Base-by-base conservation (phyloP, 345 rosid genomes). In the Bruguiera parviflora region DNA sequence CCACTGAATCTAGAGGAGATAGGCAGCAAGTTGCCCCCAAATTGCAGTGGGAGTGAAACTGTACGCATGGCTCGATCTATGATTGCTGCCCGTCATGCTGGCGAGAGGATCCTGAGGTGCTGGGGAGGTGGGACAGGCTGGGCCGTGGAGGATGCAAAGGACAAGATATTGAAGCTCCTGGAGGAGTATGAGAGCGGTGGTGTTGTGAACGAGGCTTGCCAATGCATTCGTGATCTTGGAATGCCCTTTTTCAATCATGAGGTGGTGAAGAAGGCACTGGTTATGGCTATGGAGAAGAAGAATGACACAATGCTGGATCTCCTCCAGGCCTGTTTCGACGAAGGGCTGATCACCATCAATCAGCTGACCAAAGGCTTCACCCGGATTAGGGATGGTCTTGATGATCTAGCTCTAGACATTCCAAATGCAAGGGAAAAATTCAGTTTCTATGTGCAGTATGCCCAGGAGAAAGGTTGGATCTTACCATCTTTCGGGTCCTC, bases 51-150 rank as follows among this genome's bases (percentile, higher is more conserved):
- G 55, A 84, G 84, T 1, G 95, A 92, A 75, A 96, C 98, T 0
- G 85, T 90, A 25, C 84, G 81, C 16, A 75, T 89, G 84, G 99
- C 91, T 29, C 79, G 89, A 74, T 82, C 98, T 1, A 92, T 96
- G 11, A 73, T 90, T 35, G 87, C 91, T n/a, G 98, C 97, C 11
- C 87, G 98, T 56, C 99, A 96, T 73, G 91, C 99, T 29, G 99
- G 97, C 1, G 99, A 96, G 84, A 92, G 99, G 82, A 74, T 96
- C 79, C 78, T 96, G 63, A 84, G 99, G 80, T 90, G 99, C 74
- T 96, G 99, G 99, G 99, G 99, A 3, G 99, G 99, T 61, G 99
- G 99, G 43, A 90, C 92, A 0, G 98, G 99, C 9, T 96, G 98
- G 98, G 95, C 91, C 6, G 96, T 96, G 37, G 99, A 96, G 85